Percentiles rank a stretch among this genome's conserved stretches.
These are phyloP conservation scores for Aspergillus indologenus DNA, from an alignment of 495 filamentous ascomycete species.

Conservation along the genomic window DNA sequence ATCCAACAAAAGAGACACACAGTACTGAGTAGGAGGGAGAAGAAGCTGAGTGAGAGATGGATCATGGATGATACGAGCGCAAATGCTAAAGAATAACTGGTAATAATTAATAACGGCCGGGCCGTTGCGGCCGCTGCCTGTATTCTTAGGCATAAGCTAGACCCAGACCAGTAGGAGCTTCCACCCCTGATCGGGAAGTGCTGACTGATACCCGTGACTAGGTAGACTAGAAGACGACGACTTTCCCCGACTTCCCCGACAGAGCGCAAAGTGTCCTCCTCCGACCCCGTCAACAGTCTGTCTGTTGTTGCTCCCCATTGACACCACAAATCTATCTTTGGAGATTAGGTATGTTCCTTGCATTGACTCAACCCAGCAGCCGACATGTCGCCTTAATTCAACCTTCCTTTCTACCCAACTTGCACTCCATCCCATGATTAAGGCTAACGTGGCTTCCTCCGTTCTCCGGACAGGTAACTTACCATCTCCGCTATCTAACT, in stretches of 20 bases:
- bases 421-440: not conserved
- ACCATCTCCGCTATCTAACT: constrained; percentile 9
- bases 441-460: constrained; percentile 9
- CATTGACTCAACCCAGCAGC: not conserved
- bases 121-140: not conserved
- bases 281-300: not conserved
- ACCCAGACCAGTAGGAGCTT: not conserved
- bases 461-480: not conserved
- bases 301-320: not conserved
- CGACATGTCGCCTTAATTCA: too few relatives aligned
- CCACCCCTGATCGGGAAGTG: not conserved
- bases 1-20: not conserved
- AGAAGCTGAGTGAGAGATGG: not conserved
- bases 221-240: not conserved
- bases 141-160: not conserved
- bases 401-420: not conserved
- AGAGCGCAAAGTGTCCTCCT: not conserved
- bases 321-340: not conserved
- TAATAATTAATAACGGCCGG: not conserved
- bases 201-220: not conserved
- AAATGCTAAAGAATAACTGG: not conserved
- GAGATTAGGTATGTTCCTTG: not conserved
- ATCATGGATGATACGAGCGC: not conserved
- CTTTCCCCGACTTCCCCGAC: not conserved
- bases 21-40: too few relatives aligned